These are phyloP conservation scores for Cystobasidiopsis lactophilus DNA, from an alignment of 768 basidiomycete species.

Conservation along the genomic window DNA sequence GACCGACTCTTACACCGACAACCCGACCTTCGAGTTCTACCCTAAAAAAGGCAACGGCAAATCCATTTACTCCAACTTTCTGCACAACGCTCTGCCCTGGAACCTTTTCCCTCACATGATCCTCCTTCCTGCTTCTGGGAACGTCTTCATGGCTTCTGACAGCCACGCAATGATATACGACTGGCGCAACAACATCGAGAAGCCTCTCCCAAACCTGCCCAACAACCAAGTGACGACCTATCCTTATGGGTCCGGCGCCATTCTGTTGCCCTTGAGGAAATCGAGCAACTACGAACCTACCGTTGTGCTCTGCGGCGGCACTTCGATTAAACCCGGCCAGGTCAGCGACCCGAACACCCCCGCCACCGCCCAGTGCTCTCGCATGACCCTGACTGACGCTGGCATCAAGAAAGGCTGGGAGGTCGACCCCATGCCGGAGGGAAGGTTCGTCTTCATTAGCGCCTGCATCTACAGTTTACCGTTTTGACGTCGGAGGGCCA, in stretches of 20 bases:
- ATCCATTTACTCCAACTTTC: conserved; percentile 31
- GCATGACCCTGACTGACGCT: conserved; percentile 24
- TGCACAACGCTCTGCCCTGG: conserved; percentile 44
- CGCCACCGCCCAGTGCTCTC: conserved; percentile 22
- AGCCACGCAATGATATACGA: conserved; percentile 33
- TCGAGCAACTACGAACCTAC: conserved; percentile 67
- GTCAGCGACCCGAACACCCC: not conserved
- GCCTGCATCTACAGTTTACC: conserved; percentile 37
- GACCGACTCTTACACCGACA: conserved; percentile 62
- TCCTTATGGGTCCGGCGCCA: conserved; percentile 65
- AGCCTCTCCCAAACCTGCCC: conserved; percentile 24
- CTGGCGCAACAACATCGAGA: conserved; percentile 25
- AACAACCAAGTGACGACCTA: conserved; percentile 30
- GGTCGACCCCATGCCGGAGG: conserved; percentile 25
- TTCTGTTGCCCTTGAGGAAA: conserved; percentile 81
- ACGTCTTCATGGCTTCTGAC: conserved; percentile 22
- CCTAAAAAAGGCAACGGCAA: conserved; percentile 50
- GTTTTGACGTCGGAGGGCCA: conserved; percentile 36
- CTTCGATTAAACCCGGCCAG: conserved; percentile 9
- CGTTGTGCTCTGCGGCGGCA: conserved; percentile 64
- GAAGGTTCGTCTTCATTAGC: conserved; percentile 40
- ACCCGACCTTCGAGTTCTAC: conserved; percentile 61
- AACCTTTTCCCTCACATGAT: conserved; percentile 61
- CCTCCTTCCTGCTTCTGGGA: conserved; percentile 34
- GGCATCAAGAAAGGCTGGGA: conserved; percentile 23